phyloP scores from a whole-genome alignment of 805 yeast species.

The Candida boidinii region DNA sequence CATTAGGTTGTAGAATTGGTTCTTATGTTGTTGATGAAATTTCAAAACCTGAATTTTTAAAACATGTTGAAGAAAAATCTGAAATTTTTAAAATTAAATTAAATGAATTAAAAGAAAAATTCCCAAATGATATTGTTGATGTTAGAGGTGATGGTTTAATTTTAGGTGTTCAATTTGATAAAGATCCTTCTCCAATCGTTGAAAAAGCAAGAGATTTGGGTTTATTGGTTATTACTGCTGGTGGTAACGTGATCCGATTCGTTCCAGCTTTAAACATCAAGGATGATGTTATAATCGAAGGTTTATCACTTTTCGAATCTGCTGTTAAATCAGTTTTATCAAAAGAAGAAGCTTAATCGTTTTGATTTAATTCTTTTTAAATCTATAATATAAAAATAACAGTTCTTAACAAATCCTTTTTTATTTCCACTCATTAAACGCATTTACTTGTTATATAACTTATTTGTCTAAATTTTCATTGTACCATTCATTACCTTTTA shows the following conservation, averaged over 20 bases:
- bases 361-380: not conserved
- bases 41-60: constrained; percentile 50
- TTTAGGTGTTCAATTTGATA: constrained; percentile 70
- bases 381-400: not conserved
- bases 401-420: too few relatives aligned
- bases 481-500: too few relatives aligned
- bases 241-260: constrained; percentile 81
- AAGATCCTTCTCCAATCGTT: constrained; percentile 58
- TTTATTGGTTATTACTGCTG: constrained; percentile 81
- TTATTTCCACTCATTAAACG: too few relatives aligned
- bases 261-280: constrained; percentile 89
- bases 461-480: too few relatives aligned
- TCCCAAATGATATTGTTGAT: constrained; percentile 54
- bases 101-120: constrained; percentile 38
- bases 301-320: constrained; percentile 58
- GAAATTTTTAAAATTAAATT: constrained; percentile 45
- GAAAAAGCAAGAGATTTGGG: constrained; percentile 70
- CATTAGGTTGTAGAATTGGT: constrained; percentile 80
- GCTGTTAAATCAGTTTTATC: constrained; percentile 33
- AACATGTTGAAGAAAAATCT: constrained; percentile 53
- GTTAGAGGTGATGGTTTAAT: constrained; percentile 86
- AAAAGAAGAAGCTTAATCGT: constrained; percentile 1
- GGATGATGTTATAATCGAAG: constrained; percentile 58
- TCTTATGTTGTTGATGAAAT: constrained; percentile 65
- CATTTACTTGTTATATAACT: too few relatives aligned